phyloP scores from a whole-genome alignment of 768 basidiomycete species.

The Fibroporia radiculosa region DNA sequence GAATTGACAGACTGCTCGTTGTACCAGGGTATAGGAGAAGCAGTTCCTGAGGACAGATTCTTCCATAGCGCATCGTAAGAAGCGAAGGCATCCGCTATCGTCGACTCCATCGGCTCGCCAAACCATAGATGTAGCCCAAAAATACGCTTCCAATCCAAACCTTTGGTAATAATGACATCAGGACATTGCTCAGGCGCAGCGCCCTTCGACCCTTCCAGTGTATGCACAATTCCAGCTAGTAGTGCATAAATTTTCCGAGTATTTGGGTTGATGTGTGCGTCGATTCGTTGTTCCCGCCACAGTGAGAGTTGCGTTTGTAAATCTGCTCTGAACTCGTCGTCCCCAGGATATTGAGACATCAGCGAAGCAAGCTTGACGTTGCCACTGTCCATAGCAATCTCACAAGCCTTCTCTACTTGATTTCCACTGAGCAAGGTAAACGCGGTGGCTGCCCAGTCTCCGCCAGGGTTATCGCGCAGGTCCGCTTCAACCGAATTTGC shows the following conservation, averaged over 20 bases:
- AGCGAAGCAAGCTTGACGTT: slow-evolving; percentile 85
- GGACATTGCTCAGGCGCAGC: slow-evolving; percentile 43
- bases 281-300: slow-evolving; percentile 76
- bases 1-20: slow-evolving; percentile 25
- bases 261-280: slow-evolving; percentile 55
- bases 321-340: slow-evolving; percentile 65
- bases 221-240: slow-evolving; percentile 66
- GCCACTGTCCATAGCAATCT: slow-evolving; percentile 63
- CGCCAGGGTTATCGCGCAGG: slow-evolving; percentile 40
- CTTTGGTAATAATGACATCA: slow-evolving; percentile 57
- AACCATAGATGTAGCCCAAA: slow-evolving; percentile 93
- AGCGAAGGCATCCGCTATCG: slow-evolving; percentile 62
- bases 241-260: slow-evolving; percentile 80
- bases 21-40: slow-evolving; percentile 57
- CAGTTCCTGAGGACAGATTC: slow-evolving; percentile 31
- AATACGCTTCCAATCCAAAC: slow-evolving; percentile 89
- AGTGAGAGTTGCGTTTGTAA: slow-evolving; percentile 67
- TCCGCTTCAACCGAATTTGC: slow-evolving; percentile 66
- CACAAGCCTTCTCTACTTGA: slow-evolving; percentile 78
- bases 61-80: slow-evolving; percentile 44
- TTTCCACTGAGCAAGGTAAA: slow-evolving; percentile 83
- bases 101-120: slow-evolving; percentile 58
- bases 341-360: slow-evolving; percentile 79
- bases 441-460: slow-evolving; percentile 41
- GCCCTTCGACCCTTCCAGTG: slow-evolving; percentile 47